A percentile compares a stretch with the other conserved stretches of the same genome.
These are phyloP conservation scores for Diplodia scrobiculata DNA, from an alignment of 2,329 filamentous ascomycete genomes.

Conservation along the genomic window DNA sequence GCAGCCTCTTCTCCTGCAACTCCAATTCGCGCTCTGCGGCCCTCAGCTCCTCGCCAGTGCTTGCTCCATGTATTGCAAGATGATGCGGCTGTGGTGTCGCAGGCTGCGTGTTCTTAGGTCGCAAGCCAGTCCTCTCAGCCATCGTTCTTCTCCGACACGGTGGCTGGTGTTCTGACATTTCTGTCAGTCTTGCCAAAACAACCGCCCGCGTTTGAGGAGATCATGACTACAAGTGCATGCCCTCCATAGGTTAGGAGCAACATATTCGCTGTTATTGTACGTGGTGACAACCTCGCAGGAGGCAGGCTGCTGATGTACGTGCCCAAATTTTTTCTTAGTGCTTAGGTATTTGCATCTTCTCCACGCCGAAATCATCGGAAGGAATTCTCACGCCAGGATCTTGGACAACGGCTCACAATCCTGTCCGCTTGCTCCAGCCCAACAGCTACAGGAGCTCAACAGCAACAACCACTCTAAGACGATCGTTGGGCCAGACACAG, in stretches of 20 bases:
- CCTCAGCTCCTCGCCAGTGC: conserved; percentile 2
- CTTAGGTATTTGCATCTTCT: conserved; percentile 1
- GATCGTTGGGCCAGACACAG: not conserved
- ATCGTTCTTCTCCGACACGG: conserved; percentile 16
- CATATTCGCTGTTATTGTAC: not conserved
- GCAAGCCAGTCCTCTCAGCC: conserved; percentile 45
- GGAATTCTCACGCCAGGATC: not conserved
- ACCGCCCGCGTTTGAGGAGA: conserved; percentile 40
- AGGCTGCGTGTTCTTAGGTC: not conserved
- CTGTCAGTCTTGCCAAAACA: conserved; percentile 36
- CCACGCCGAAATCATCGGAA: not conserved
- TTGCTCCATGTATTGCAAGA: not conserved
- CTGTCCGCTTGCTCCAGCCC: not conserved
- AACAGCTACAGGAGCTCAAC: not conserved
- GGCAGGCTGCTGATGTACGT: too few species aligned
- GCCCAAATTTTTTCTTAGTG: not conserved
- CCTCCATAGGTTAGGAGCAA: conserved; percentile 37
- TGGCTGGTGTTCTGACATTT: conserved; percentile 25
- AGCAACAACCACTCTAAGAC: not conserved
- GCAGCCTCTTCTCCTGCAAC: conserved; percentile 4
- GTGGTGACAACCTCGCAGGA: too few species aligned
- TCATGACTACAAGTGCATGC: conserved; percentile 37
- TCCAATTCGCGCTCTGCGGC: not conserved
- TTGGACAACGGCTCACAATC: not conserved
- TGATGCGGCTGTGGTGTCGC: not conserved